A percentile compares a stretch with the other conserved stretches of the same genome.
phyloP scores from a whole-genome alignment of 306 rosid genomes.

The Fragaria vesca region DNA sequence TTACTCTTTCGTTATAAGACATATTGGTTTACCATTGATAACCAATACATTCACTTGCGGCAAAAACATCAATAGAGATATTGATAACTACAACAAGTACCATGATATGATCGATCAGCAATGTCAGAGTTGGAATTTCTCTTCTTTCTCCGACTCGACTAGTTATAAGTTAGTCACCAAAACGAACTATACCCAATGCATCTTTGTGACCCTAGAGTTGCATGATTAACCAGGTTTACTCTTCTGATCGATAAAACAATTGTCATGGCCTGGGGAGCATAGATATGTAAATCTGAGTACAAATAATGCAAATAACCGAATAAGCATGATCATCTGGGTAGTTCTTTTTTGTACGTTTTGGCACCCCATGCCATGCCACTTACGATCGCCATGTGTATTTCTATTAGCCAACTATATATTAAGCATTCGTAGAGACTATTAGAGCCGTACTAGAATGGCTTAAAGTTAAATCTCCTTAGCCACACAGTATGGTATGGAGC shows the following conservation, averaged over 20 bases:
- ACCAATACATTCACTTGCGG: no score
- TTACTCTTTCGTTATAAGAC: no score
- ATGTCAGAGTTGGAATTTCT: neutral
- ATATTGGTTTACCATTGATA: no score
- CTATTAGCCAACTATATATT: neutral
- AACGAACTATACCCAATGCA: neutral
- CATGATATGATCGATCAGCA: neutral
- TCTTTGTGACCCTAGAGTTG: neutral
- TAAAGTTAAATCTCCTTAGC: neutral
- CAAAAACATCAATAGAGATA: no score
- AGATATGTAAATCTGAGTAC: neutral
- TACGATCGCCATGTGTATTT: constrained; percentile 1
- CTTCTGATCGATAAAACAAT: neutral
- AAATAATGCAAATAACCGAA: no score
- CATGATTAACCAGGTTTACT: neutral
- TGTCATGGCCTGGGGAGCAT: neutral
- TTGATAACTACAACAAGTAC: no score
- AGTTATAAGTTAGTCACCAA: neutral
- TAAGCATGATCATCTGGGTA: neutral
- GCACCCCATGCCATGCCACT: neutral
- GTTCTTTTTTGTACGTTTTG: neutral
- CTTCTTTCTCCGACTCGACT: neutral
- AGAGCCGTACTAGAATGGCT: neutral
- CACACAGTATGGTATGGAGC: neutral
- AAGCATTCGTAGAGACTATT: neutral